phyloP scores from a whole-genome alignment of 139 green algal genomes.

The Marvania coccoides region DNA sequence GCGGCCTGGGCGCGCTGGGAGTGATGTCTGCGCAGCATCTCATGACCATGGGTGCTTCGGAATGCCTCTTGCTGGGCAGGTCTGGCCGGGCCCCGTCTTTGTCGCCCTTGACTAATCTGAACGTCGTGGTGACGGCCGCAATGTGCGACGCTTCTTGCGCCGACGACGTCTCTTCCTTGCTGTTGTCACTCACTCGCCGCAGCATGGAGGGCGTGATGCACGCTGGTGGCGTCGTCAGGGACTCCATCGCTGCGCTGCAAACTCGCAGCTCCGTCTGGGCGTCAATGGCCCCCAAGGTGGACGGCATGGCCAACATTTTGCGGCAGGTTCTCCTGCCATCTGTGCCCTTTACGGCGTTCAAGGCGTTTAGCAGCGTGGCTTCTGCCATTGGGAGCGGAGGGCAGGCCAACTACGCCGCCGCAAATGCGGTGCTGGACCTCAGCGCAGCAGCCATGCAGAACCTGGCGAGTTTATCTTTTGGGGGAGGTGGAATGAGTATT shows the following conservation, averaged over 20 bases:
- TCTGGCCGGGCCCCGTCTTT: neutral
- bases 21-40: conserved; percentile 1
- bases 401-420: conserved; percentile 37
- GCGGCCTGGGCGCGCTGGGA: conserved; percentile 58
- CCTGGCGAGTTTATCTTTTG: no score
- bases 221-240: conserved; percentile 24
- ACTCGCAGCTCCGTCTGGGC: conserved; percentile 1
- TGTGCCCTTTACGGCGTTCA: neutral
- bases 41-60: neutral
- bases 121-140: neutral
- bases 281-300: conserved; percentile 27
- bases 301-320: neutral
- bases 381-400: conserved; percentile 30
- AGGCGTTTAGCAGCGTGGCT: conserved; percentile 34
- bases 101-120: neutral
- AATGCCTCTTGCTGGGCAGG: neutral
- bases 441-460: neutral
- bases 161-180: neutral
- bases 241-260: conserved; percentile 22
- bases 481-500: no score
- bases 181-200: neutral
- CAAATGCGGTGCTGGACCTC: conserved; percentile 35
- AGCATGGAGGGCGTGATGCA: conserved; percentile 28
- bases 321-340: neutral
- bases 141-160: neutral